Evolutionary conservation across 1,139 yeast genomes (phyloP).

Genomic region (Taiozyma sp.): DNA sequence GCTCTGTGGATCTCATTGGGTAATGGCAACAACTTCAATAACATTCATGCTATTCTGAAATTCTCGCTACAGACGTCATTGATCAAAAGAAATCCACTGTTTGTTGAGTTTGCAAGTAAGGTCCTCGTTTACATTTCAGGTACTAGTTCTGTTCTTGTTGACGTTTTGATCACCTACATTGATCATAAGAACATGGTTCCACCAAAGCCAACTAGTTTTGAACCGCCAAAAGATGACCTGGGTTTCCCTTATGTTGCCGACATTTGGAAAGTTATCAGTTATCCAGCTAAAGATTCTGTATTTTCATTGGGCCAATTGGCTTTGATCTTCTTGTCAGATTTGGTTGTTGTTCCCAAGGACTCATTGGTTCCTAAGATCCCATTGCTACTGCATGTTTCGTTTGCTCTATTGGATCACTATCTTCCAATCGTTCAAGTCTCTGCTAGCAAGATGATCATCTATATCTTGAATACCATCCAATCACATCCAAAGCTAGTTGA

Average conservation of each 20-base stretch:
- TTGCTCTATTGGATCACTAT: constrained; percentile 85
- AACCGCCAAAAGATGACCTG: constrained; percentile 24
- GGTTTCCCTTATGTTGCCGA: constrained; percentile 76
- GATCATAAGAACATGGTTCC: constrained; percentile 91
- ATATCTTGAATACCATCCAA: constrained; percentile 59
- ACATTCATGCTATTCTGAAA: constrained; percentile 68
- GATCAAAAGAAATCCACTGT: constrained; percentile 63
- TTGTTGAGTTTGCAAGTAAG: constrained; percentile 78
- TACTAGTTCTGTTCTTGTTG: constrained; percentile 59
- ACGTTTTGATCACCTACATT: constrained; percentile 60
- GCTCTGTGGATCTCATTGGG: constrained; percentile 95
- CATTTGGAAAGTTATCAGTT: constrained; percentile 51
- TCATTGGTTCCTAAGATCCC: constrained; percentile 59
- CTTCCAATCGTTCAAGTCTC: constrained; percentile 78
- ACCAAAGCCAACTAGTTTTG: constrained; percentile 34
- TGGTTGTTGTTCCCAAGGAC: constrained; percentile 59
- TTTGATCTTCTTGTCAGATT: constrained; percentile 76
- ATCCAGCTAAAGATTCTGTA: constrained; percentile 65
- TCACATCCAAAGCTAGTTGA: constrained; percentile 49
- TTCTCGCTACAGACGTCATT: constrained; percentile 68
- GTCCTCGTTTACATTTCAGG: constrained; percentile 70
- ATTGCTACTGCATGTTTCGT: constrained; percentile 73
- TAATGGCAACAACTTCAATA: constrained; percentile 57
- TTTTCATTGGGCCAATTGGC: constrained; percentile 89
- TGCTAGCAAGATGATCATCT: constrained; percentile 71